These are phyloP conservation scores for Fusarium caatingaense DNA, from an alignment of 2,329 filamentous ascomycete genomes.

Conservation along the genomic window DNA sequence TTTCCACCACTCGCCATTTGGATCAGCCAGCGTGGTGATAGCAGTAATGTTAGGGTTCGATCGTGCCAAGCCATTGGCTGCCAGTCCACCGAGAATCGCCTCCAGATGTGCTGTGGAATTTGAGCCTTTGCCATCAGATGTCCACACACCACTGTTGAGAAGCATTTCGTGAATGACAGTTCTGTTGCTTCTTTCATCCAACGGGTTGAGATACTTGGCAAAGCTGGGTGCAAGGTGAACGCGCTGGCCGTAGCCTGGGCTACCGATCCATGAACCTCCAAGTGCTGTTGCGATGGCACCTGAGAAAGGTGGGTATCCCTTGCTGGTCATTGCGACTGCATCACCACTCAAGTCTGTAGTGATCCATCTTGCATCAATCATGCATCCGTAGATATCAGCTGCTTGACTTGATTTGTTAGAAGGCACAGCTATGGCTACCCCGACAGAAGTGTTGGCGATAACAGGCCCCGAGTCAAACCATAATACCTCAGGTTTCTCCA, in stretches of 20 bases:
- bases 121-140: conserved; percentile 10
- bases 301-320: conserved; percentile 32
- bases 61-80: conserved; percentile 27
- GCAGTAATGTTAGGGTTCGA: conserved; percentile 17
- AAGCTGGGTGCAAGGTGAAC: conserved; percentile 32
- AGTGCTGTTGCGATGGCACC: conserved; percentile 26
- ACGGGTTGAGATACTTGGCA: conserved; percentile 29
- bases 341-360: conserved; percentile 28
- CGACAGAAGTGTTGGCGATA: conserved; percentile 27
- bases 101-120: conserved; percentile 26
- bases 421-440: conserved; percentile 17
- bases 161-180: conserved; percentile 36
- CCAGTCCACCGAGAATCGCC: conserved; percentile 25
- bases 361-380: conserved; percentile 36
- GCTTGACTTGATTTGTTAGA: conserved; percentile 5
- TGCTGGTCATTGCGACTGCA: conserved; percentile 27
- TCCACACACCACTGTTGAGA: conserved; percentile 34
- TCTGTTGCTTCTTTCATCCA: conserved; percentile 7
- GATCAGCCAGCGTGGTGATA: conserved; percentile 13
- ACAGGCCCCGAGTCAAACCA: conserved; percentile 34
- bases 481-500: conserved; percentile 23
- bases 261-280: conserved; percentile 32
- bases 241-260: conserved; percentile 22
- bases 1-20: conserved; percentile 35
- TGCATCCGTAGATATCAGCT: conserved; percentile 36